These are phyloP conservation scores for Cynanchum wilfordii DNA, from an alignment of 257 asterid genomes.

Conservation along the genomic window DNA sequence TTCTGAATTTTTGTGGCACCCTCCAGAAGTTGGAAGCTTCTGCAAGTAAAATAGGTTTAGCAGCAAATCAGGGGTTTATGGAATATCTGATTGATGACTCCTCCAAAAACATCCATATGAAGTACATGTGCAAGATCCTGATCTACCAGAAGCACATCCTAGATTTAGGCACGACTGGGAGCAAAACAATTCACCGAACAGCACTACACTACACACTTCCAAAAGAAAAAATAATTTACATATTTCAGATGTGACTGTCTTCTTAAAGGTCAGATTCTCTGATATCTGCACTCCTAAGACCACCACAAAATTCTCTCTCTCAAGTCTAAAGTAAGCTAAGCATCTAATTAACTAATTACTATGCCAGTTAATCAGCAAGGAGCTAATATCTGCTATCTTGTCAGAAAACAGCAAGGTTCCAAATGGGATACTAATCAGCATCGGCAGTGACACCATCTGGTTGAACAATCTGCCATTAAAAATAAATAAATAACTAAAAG, in stretches of 20 bases:
- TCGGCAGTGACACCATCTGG: constrained; percentile 38
- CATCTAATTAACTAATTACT: not conserved
- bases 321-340: not conserved
- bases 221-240: not conserved
- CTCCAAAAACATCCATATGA: not conserved
- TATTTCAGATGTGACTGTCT: not conserved
- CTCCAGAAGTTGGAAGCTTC: not conserved
- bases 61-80: not conserved
- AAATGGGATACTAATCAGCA: constrained; percentile 29
- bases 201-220: not conserved
- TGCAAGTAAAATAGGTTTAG: not conserved
- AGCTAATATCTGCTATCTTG: not conserved
- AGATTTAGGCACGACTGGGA: not conserved
- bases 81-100: not conserved
- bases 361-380: not conserved
- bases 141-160: not conserved
- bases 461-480: constrained; percentile 63
- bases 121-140: not conserved
- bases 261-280: not conserved
- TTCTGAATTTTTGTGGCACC: not conserved
- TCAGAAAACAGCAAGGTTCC: not conserved
- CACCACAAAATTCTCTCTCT: not conserved
- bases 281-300: not conserved
- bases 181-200: not conserved
- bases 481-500: constrained; percentile 9